These are phyloP conservation scores for Paecilomyces sp. DNA, from an alignment of 2,329 filamentous ascomycete species.

Conservation along the genomic window DNA sequence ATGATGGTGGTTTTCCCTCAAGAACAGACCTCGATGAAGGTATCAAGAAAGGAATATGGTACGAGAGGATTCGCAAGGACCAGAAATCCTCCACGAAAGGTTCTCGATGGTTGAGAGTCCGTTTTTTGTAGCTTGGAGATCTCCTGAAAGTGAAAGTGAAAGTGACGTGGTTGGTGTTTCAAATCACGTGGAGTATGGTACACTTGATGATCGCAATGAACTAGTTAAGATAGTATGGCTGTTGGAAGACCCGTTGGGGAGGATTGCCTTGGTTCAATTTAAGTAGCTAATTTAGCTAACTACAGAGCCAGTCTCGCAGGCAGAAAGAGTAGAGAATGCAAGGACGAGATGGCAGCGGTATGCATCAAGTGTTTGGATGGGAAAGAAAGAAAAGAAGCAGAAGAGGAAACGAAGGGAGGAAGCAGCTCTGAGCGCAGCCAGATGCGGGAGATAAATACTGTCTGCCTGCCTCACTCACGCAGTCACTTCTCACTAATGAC, in stretches of 20 bases:
- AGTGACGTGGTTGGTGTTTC: conserved; percentile 35
- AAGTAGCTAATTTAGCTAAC: neutral
- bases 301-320: neutral
- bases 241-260: no score
- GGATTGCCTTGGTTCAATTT: no score
- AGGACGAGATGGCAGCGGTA: neutral
- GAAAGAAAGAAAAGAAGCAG: no score
- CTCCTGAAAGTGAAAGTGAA: neutral
- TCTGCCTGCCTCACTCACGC: no score
- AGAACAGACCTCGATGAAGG: neutral
- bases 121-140: conserved; percentile 19
- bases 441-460: no score
- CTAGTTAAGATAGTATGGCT: neutral
- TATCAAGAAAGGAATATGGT: neutral
- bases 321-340: neutral
- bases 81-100: neutral
- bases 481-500: no score
- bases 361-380: neutral
- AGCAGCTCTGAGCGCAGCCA: no score
- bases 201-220: neutral
- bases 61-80: neutral
- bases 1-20: neutral
- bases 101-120: neutral
- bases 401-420: no score
- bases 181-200: conserved; percentile 29